Conservation (phyloP, 179 eudicot species). For the Camellia oleifera region DNA sequence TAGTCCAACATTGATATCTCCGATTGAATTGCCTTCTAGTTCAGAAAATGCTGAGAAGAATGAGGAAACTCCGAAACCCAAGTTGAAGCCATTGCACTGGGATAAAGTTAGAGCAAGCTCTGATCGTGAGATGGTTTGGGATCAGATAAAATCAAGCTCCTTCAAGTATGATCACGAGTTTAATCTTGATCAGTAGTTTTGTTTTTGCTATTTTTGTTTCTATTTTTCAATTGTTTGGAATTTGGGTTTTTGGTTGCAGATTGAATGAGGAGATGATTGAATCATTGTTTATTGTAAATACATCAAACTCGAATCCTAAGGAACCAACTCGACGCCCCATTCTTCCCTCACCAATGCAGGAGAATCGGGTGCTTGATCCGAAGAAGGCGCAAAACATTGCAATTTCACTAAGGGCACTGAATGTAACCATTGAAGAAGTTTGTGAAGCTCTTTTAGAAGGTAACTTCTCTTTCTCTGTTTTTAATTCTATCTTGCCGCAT, state of each 20-base stretch:
- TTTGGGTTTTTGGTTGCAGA: constrained; percentile 41
- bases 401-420: constrained; percentile 73
- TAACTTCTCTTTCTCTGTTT: constrained; percentile 19
- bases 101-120: constrained; percentile 98
- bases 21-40: constrained; percentile 30
- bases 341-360: constrained; percentile 48
- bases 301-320: constrained; percentile 51
- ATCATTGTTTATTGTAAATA: constrained; percentile 71
- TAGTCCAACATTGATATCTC: constrained; percentile 28
- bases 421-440: constrained; percentile 88
- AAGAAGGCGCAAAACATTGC: constrained; percentile 97
- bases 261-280: constrained; percentile 97
- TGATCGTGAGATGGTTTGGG: constrained; percentile 95
- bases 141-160: constrained; percentile 86
- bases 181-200: neutral
- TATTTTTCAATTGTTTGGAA: neutral
- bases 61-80: constrained; percentile 50
- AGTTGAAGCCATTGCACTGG: constrained; percentile 92
- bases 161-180: constrained; percentile 54
- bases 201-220: neutral
- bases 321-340: constrained; percentile 42
- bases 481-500: neutral
- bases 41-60: constrained; percentile 16
- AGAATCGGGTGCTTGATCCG: constrained; percentile 80
- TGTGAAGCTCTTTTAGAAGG: constrained; percentile 93